A percentile compares a stretch with the other conserved stretches of the same genome.
These are phyloP conservation scores for Cryptococcus depauperatus DNA, from an alignment of 1,284 basidiomycete genomes.

Conservation along the genomic window DNA sequence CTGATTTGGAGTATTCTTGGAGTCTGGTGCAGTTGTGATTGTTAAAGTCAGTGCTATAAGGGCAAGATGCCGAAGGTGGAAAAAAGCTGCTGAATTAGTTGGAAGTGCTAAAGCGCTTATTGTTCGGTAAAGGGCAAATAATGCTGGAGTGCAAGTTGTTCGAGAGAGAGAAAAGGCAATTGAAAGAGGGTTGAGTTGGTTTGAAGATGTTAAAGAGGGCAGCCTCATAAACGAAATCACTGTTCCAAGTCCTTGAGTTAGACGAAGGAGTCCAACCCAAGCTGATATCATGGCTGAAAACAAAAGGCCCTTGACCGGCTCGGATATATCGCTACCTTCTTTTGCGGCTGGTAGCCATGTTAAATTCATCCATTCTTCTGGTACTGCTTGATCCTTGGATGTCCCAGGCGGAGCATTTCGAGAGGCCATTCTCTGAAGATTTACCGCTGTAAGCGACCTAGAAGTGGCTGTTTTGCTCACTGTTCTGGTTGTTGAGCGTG, in stretches of 20 bases:
- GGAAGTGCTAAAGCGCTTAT: constrained; percentile 6
- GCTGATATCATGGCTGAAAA: constrained; percentile 16
- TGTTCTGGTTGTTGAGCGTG: constrained; percentile 1
- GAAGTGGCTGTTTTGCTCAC: neutral
- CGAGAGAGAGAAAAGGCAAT: constrained; percentile 13
- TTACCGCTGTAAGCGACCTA: neutral
- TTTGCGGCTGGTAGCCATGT: constrained; percentile 4
- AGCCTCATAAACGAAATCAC: constrained; percentile 2
- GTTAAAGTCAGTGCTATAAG: constrained; percentile 11
- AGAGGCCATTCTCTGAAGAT: neutral
- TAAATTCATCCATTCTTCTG: constrained; percentile 7
- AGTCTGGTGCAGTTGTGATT: constrained; percentile 6
- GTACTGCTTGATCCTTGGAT: neutral
- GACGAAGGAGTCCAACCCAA: constrained; percentile 20
- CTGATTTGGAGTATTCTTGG: constrained; percentile 12
- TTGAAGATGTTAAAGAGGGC: neutral
- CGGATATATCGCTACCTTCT: constrained; percentile 7
- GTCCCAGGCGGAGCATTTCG: neutral
- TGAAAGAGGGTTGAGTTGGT: constrained; percentile 11
- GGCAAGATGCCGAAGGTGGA: constrained; percentile 11
- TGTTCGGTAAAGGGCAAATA: constrained; percentile 17
- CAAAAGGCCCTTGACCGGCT: constrained; percentile 8
- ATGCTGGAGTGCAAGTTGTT: neutral
- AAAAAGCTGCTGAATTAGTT: constrained; percentile 4
- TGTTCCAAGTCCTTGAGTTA: constrained; percentile 8